Percentiles rank a stretch among this genome's conserved stretches.
Evolutionary conservation across 2,329 filamentous ascomycete species (phyloP).

Genomic region (Leptographium radiaticola): DNA sequence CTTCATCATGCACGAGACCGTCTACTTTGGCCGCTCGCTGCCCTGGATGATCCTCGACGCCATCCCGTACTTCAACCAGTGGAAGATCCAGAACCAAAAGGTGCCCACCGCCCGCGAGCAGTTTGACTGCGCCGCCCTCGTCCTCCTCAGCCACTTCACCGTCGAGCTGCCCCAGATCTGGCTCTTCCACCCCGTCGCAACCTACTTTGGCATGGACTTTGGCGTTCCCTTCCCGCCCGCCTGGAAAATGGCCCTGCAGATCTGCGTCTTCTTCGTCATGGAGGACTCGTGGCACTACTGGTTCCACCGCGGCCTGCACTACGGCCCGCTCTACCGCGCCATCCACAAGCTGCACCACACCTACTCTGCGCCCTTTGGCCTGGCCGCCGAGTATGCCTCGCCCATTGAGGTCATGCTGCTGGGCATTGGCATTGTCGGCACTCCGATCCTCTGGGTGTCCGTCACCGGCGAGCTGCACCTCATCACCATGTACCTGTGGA

Average conservation of each 20-base stretch:
- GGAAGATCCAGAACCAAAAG: constrained; percentile 88
- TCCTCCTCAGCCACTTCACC: constrained; percentile 91
- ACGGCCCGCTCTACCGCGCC: constrained; percentile 86
- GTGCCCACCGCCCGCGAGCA: constrained; percentile 88
- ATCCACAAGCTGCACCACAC: constrained; percentile 99
- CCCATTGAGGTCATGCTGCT: constrained; percentile 95
- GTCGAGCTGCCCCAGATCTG: constrained; percentile 98
- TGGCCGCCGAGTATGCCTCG: constrained; percentile 94
- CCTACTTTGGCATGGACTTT: constrained; percentile 80
- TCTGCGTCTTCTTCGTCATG: constrained; percentile 85
- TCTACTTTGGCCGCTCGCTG: constrained; percentile 86
- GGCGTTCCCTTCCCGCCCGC: constrained; percentile 77
- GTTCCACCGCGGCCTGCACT: constrained; percentile 85
- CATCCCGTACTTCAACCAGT: constrained; percentile 78
- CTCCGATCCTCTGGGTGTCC: constrained; percentile 71
- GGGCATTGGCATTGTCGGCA: constrained; percentile 71
- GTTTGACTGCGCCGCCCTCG: constrained; percentile 84
- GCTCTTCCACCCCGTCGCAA: constrained; percentile 95
- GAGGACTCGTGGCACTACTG: constrained; percentile 99
- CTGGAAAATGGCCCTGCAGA: constrained; percentile 81
- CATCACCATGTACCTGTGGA: constrained; percentile 97
- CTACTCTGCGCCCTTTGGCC: constrained; percentile 92
- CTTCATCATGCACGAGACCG: constrained; percentile 82
- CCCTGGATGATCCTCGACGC: constrained; percentile 89
- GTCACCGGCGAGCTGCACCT: constrained; percentile 84